Evolutionary conservation across 495 filamentous ascomycete genomes (phyloP).

Genomic region (Penicillium lagena): DNA sequence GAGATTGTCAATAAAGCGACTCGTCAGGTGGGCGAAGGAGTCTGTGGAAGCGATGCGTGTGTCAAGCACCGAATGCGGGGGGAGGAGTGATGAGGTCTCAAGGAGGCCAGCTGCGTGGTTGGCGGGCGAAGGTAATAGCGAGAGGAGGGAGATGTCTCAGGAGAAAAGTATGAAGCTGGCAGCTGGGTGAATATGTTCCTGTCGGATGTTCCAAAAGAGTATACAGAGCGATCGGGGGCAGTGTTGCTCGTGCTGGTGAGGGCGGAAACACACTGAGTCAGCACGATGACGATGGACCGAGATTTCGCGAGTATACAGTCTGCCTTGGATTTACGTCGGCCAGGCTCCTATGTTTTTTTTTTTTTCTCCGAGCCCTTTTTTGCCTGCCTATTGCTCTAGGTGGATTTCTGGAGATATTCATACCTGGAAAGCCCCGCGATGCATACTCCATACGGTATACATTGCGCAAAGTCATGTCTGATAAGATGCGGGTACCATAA

Average conservation of each 20-base stretch:
- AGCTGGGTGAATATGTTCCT: not conserved
- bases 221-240: too few relatives aligned
- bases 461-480: too few relatives aligned
- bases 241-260: conserved; percentile 2
- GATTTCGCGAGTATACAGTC: not conserved
- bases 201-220: too few relatives aligned
- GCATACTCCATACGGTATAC: too few relatives aligned
- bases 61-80: conserved; percentile 26
- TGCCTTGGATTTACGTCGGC: conserved; percentile 2
- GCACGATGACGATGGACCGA: conserved; percentile 15
- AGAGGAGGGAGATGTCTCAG: not conserved
- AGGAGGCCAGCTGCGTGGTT: not conserved
- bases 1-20: too few relatives aligned
- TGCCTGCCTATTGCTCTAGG: not conserved
- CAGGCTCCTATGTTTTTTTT: not conserved
- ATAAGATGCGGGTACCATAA: too few relatives aligned
- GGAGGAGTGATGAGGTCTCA: conserved; percentile 5
- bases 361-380: not conserved
- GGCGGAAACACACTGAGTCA: conserved; percentile 16
- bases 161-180: not conserved
- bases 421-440: not conserved
- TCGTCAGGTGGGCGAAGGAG: not conserved
- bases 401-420: not conserved
- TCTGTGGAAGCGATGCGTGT: conserved; percentile 3
- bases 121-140: conserved; percentile 3